phyloP scores from a whole-genome alignment of 768 basidiomycete genomes.

The Trametes sanguinea region DNA sequence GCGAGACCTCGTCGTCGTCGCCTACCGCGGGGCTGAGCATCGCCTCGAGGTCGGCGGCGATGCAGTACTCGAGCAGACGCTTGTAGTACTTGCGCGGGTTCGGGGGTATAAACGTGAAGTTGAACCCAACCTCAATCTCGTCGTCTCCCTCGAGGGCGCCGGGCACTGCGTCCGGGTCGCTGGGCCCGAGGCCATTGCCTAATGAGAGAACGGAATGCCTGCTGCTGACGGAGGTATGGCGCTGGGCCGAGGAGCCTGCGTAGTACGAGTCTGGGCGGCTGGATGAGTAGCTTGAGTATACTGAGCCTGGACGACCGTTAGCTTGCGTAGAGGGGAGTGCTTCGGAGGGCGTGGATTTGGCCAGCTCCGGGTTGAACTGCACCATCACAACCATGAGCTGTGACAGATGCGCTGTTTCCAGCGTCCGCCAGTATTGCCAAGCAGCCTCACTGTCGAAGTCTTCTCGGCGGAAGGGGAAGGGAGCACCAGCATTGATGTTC shows the following conservation, averaged over 20 bases:
- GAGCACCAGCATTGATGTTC: constrained; percentile 80
- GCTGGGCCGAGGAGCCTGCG: constrained; percentile 34
- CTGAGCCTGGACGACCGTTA: constrained; percentile 53
- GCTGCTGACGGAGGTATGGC: constrained; percentile 67
- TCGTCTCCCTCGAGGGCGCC: constrained; percentile 60
- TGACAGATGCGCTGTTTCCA: constrained; percentile 82
- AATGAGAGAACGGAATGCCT: constrained; percentile 53
- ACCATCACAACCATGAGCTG: constrained; percentile 89
- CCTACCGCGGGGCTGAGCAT: constrained; percentile 92
- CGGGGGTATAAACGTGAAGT: constrained; percentile 90
- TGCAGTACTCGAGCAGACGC: constrained; percentile 78
- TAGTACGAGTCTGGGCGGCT: constrained; percentile 29
- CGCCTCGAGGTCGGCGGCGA: constrained; percentile 81
- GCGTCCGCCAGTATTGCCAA: constrained; percentile 80
- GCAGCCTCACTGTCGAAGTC: constrained; percentile 85
- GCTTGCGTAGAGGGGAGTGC: constrained; percentile 37
- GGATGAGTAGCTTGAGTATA: constrained; percentile 44
- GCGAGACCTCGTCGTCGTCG: constrained; percentile 91
- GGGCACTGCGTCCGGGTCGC: constrained; percentile 38
- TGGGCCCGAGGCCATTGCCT: constrained; percentile 30
- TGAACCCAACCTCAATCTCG: constrained; percentile 67
- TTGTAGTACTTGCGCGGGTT: constrained; percentile 86
- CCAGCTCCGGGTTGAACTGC: constrained; percentile 82
- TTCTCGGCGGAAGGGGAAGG: constrained; percentile 83
- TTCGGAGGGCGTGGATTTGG: constrained; percentile 72